Conservation (phyloP, 331 rosid genomes). For the Rhamnella rubrinervis region DNA sequence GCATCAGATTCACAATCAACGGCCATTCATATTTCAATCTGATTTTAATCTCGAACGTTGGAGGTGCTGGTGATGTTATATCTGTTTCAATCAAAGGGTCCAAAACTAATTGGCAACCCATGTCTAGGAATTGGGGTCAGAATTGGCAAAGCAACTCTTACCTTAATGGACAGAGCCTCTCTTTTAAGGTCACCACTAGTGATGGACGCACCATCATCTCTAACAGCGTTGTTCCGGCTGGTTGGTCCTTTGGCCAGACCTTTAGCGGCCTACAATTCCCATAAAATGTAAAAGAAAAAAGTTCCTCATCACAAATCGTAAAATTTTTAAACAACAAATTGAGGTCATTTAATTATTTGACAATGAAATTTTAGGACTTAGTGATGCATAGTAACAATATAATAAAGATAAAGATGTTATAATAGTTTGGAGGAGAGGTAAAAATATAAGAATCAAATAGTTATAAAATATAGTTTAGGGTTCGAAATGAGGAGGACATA, state of each 20-base stretch:
- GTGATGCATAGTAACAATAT: not conserved
- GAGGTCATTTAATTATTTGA: not conserved
- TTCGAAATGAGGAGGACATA: slow-evolving; percentile 18
- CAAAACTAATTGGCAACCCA: slow-evolving; percentile 57
- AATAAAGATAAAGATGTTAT: too few species aligned
- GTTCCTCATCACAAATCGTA: not conserved
- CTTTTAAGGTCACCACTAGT: slow-evolving; percentile 60
- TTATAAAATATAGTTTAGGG: not conserved
- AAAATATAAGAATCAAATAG: not conserved
- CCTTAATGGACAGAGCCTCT: slow-evolving; percentile 63
- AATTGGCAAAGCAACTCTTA: slow-evolving; percentile 79
- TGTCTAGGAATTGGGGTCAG: slow-evolving; percentile 86
- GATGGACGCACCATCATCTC: slow-evolving; percentile 61
- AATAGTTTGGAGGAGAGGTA: not conserved
- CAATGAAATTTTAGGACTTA: not conserved
- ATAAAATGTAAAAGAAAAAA: slow-evolving; percentile 7
- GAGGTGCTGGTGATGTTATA: slow-evolving; percentile 76
- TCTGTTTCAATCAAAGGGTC: slow-evolving; percentile 78
- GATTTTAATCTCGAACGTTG: slow-evolving; percentile 72
- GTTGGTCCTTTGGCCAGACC: slow-evolving; percentile 80
- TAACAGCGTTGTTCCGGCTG: slow-evolving; percentile 45
- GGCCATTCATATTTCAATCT: slow-evolving; percentile 73
- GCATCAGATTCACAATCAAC: slow-evolving; percentile 77
- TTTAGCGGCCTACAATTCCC: slow-evolving; percentile 57
- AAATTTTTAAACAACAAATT: not conserved